Percentiles rank a stretch among this genome's conserved stretches.
These are phyloP conservation scores for Spencermartinsiella ligniputridi DNA, from an alignment of 1,139 yeast species.

Conservation along the genomic window DNA sequence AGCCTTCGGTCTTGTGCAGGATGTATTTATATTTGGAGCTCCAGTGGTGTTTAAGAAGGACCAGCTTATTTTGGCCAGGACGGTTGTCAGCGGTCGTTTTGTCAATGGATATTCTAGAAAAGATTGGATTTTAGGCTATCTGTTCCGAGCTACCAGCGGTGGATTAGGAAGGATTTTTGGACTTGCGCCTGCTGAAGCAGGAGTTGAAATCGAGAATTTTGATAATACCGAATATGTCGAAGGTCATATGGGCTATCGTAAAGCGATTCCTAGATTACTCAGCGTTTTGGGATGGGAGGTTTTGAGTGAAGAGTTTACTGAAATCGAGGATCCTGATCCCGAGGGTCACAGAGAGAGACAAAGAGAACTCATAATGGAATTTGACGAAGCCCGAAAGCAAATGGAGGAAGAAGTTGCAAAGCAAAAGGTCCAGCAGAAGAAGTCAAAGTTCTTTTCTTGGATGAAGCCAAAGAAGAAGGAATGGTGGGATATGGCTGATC, in stretches of 20 bases:
- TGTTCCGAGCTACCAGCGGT: slow-evolving; percentile 94
- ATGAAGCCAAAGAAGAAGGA: slow-evolving; percentile 73
- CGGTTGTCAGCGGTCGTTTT: slow-evolving; percentile 87
- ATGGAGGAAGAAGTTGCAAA: slow-evolving; percentile 33
- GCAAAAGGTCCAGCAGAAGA: slow-evolving; percentile 34
- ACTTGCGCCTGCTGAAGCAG: slow-evolving; percentile 60
- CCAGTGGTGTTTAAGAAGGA: slow-evolving; percentile 80
- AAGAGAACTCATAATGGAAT: slow-evolving; percentile 72
- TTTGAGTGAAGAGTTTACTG: slow-evolving; percentile 84
- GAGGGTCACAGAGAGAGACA: slow-evolving; percentile 75
- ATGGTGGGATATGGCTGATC: slow-evolving; percentile 79
- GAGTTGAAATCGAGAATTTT: slow-evolving; percentile 70
- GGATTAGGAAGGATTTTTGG: slow-evolving; percentile 91
- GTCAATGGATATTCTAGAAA: slow-evolving; percentile 86
- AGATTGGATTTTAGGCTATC: slow-evolving; percentile 95
- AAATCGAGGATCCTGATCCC: slow-evolving; percentile 94
- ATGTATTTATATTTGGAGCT: slow-evolving; percentile 82
- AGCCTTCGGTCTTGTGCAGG: slow-evolving; percentile 84
- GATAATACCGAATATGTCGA: slow-evolving; percentile 84
- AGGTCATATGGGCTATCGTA: slow-evolving; percentile 97
- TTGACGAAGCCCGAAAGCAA: slow-evolving; percentile 74
- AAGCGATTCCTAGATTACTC: slow-evolving; percentile 80
- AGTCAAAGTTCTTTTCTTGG: slow-evolving; percentile 40
- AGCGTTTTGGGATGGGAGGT: slow-evolving; percentile 73
- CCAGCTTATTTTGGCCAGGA: slow-evolving; percentile 71